These are phyloP conservation scores for Malassezia restricta DNA, from an alignment of 1,284 basidiomycete species.

Conservation along the genomic window DNA sequence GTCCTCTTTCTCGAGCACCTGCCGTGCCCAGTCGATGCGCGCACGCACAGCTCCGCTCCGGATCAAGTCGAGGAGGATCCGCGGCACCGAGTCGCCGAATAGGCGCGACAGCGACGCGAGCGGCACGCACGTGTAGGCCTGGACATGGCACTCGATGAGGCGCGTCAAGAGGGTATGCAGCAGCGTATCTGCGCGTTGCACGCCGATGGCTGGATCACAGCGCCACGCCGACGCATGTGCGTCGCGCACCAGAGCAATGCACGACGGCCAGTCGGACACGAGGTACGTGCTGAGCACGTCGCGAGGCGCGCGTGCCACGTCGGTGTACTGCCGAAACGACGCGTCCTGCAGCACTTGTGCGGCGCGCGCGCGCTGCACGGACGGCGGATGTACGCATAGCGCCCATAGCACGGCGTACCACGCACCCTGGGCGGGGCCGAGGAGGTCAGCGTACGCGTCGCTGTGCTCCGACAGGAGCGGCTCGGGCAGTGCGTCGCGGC, in stretches of 20 bases:
- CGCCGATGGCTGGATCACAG: background rate
- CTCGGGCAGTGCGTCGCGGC: constrained; percentile 16
- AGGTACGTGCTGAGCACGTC: constrained; percentile 2
- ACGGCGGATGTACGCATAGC: background rate
- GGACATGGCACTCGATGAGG: constrained; percentile 55
- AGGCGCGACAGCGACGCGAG: constrained; percentile 66
- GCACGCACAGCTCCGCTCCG: background rate
- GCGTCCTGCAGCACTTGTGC: background rate
- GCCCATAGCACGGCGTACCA: constrained; percentile 14
- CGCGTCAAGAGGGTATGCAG: constrained; percentile 49
- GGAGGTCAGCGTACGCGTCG: constrained; percentile 3
- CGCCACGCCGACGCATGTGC: background rate
- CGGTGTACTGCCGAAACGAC: background rate
- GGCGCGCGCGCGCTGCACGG: background rate
- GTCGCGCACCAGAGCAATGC: background rate
- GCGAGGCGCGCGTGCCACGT: background rate
- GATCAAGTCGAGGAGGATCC: background rate
- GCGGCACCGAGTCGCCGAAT: constrained; percentile 55
- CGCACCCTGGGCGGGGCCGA: background rate
- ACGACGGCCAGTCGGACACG: constrained; percentile 10
- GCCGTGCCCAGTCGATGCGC: constrained; percentile 5
- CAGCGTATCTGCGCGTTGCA: constrained; percentile 53
- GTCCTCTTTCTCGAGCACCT: background rate
- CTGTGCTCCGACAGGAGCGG: background rate
- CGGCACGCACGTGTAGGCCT: constrained; percentile 66